phyloP scores from a whole-genome alignment of 2,329 filamentous ascomycete genomes.

The Ambrosiella xylebori region DNA sequence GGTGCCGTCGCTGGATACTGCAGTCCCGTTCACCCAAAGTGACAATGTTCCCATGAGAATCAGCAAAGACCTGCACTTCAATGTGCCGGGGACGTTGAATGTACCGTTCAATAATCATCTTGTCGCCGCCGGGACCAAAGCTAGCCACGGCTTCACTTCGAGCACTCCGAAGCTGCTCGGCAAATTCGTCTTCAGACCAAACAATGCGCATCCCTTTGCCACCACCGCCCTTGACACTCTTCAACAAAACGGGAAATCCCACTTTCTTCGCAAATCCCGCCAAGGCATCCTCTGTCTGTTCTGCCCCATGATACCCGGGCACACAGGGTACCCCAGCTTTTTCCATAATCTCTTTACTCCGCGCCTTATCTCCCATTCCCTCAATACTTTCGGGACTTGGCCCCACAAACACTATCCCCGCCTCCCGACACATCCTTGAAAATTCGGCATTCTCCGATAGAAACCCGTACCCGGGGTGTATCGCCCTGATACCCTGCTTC shows the following conservation, averaged over 20 bases:
- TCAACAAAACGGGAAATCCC: conserved; percentile 54
- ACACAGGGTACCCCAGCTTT: conserved; percentile 90
- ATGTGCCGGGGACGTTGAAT: conserved; percentile 67
- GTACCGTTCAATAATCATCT: conserved; percentile 73
- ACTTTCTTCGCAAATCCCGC: conserved; percentile 54
- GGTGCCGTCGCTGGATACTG: conserved; percentile 70
- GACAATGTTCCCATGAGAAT: conserved; percentile 60
- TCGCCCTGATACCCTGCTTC: conserved; percentile 68
- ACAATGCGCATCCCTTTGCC: conserved; percentile 77
- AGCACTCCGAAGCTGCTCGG: conserved; percentile 52
- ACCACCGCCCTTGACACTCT: conserved; percentile 65
- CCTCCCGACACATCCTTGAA: conserved; percentile 71
- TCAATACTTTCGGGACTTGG: conserved; percentile 67
- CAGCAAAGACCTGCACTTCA: conserved; percentile 81
- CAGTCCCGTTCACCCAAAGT: conserved; percentile 81
- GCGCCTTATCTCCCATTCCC: conserved; percentile 86
- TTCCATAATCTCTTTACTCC: conserved; percentile 93
- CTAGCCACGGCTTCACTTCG: conserved; percentile 59
- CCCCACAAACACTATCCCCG: conserved; percentile 85
- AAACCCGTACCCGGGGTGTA: conserved; percentile 95
- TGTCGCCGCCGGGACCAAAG: conserved; percentile 64
- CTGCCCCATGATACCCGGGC: conserved; percentile 78
- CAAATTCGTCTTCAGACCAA: conserved; percentile 48
- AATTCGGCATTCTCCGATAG: conserved; percentile 87
- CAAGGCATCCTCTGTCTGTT: conserved; percentile 51